Conservation (phyloP, 2,329 filamentous ascomycete species). For the Dactylonectria macrodidyma region DNA sequence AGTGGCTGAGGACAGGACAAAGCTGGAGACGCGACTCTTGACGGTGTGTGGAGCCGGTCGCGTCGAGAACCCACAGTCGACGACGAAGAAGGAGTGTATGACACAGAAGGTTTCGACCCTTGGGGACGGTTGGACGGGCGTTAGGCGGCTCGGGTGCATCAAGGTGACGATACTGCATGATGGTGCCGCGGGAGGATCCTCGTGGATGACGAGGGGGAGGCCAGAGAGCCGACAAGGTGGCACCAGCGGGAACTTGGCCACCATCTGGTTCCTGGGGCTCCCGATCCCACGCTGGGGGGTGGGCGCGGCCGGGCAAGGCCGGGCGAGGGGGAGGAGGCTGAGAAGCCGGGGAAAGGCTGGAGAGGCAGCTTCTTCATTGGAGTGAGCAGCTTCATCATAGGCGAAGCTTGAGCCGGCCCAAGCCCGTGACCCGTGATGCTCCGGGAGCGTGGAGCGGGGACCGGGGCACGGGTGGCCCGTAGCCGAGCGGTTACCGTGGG, state of each 20-base stretch:
- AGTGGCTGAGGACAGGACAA: conserved; percentile 33
- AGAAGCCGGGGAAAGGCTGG: conserved; percentile 46
- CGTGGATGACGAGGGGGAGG: conserved; percentile 39
- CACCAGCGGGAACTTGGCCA: conserved; percentile 25
- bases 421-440: conserved; percentile 50
- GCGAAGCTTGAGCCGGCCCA: conserved; percentile 45
- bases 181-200: conserved; percentile 41
- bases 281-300: conserved; percentile 45
- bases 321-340: conserved; percentile 46
- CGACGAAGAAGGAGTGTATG: conserved; percentile 38
- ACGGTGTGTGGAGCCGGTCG: conserved; percentile 41
- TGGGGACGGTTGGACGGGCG: conserved; percentile 28
- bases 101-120: conserved; percentile 37
- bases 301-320: conserved; percentile 45
- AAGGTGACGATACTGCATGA: conserved; percentile 43
- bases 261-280: conserved; percentile 47
- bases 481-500: conserved; percentile 46
- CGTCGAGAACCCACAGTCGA: conserved; percentile 36
- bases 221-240: conserved; percentile 35
- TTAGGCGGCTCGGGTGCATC: conserved; percentile 34
- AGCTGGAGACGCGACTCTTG: conserved; percentile 32
- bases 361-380: conserved; percentile 36
- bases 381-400: conserved; percentile 32
- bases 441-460: conserved; percentile 46
- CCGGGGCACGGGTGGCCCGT: conserved; percentile 39